Evolutionary conservation across 208 protist genomes (phyloP).

Genomic region (Leishmania amazonensis): DNA sequence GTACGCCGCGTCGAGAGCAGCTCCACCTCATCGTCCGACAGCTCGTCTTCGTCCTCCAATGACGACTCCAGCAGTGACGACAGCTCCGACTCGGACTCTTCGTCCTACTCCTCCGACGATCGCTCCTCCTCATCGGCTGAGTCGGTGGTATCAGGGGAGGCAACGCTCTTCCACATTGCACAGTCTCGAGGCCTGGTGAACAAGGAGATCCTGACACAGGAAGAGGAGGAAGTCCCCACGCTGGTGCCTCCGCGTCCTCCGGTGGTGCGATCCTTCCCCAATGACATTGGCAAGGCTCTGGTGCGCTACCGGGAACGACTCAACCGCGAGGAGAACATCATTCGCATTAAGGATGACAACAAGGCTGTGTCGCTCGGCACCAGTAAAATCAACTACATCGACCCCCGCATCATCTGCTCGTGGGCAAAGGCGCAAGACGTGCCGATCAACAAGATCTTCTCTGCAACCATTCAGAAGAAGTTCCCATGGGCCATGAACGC

Average conservation of each 20-base stretch:
- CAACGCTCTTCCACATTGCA: slow-evolving; percentile 68
- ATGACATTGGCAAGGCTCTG: slow-evolving; percentile 66
- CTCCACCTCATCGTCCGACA: slow-evolving; percentile 31
- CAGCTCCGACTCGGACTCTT: slow-evolving; percentile 19
- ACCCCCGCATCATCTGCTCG: slow-evolving; percentile 98
- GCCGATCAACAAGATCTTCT: slow-evolving; percentile 97
- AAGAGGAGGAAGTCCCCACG: slow-evolving; percentile 47
- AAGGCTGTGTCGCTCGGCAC: slow-evolving; percentile 95
- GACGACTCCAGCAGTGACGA: slow-evolving; percentile 24
- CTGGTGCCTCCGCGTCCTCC: slow-evolving; percentile 72
- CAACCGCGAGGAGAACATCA: slow-evolving; percentile 83
- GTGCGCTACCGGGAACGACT: slow-evolving; percentile 72
- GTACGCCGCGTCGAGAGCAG: slow-evolving; percentile 25
- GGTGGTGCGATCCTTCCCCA: slow-evolving; percentile 69
- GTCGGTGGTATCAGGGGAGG: slow-evolving; percentile 34
- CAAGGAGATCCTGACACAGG: slow-evolving; percentile 37
- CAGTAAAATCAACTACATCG: slow-evolving; percentile 99
- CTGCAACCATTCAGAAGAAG: slow-evolving; percentile 96
- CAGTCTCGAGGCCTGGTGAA: slow-evolving; percentile 55
- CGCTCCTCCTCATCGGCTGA: slow-evolving; percentile 11
- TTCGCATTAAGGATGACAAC: slow-evolving; percentile 90
- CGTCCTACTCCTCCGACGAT: slow-evolving; percentile 2
- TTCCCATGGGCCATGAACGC: slow-evolving; percentile 97
- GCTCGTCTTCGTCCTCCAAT: slow-evolving; percentile 26
- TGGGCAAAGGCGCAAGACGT: slow-evolving; percentile 95